These are phyloP conservation scores for Davidsoniella australis DNA, from an alignment of 2,329 filamentous ascomycete species.

Conservation along the genomic window DNA sequence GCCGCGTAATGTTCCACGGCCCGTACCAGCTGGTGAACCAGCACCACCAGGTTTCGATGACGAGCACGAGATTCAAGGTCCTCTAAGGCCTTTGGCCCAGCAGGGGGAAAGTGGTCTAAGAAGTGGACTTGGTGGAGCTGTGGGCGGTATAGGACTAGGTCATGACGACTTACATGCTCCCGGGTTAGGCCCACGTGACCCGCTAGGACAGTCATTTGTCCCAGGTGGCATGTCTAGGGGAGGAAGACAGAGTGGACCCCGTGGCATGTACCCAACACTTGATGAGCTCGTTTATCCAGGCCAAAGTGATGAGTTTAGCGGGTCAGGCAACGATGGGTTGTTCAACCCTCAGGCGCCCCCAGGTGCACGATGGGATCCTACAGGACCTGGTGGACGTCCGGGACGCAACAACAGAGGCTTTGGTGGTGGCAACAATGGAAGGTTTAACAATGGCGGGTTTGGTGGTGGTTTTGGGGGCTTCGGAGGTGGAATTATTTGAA, in stretches of 20 bases:
- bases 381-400: slow-evolving; percentile 41
- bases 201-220: slow-evolving; percentile 50
- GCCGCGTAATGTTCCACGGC: slow-evolving; percentile 18
- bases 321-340: slow-evolving; percentile 21
- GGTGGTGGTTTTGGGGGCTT: slow-evolving; percentile 14
- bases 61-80: slow-evolving; percentile 66
- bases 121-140: slow-evolving; percentile 20
- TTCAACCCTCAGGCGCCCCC: slow-evolving; percentile 53
- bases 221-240: slow-evolving; percentile 35
- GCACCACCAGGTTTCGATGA: slow-evolving; percentile 86
- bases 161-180: slow-evolving; percentile 78
- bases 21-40: slow-evolving; percentile 55
- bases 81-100: slow-evolving; percentile 29
- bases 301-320: slow-evolving; percentile 44
- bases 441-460: slow-evolving; percentile 16
- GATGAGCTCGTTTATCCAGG: slow-evolving; percentile 93
- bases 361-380: slow-evolving; percentile 80
- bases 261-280: slow-evolving; percentile 89
- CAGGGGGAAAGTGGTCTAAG: slow-evolving; percentile 17
- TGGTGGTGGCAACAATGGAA: slow-evolving; percentile 18
- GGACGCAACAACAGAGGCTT: slow-evolving; percentile 16
- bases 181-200: slow-evolving; percentile 71
- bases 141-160: slow-evolving; percentile 53
- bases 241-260: slow-evolving; percentile 20
- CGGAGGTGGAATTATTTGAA: slow-evolving; percentile 17